Evolutionary conservation across 2,329 filamentous ascomycete genomes (phyloP).

Genomic region (Xylaria sp.): DNA sequence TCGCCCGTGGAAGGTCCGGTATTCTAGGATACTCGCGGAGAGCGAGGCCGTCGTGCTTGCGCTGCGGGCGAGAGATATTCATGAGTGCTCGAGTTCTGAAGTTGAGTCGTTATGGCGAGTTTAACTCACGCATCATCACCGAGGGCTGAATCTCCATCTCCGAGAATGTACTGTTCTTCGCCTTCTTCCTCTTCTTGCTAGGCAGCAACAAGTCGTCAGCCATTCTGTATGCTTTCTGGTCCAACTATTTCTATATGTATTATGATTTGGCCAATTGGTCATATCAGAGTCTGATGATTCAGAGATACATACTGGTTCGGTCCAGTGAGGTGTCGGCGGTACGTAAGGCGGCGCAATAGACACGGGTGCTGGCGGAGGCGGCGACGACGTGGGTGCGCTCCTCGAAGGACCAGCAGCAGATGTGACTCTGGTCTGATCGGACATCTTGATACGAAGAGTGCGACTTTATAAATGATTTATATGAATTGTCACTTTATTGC

Average conservation of each 20-base stretch:
- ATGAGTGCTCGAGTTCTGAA: background rate
- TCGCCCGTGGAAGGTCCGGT: slow-evolving; percentile 29
- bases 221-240: background rate
- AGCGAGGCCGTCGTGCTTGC: slow-evolving; percentile 28
- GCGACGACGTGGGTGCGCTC: background rate
- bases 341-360: slow-evolving; percentile 6
- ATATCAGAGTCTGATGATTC: background rate
- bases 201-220: slow-evolving; percentile 9
- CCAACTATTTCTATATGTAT: background rate
- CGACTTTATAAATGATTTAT: background rate
- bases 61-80: slow-evolving; percentile 6
- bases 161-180: slow-evolving; percentile 14
- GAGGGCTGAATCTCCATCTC: slow-evolving; percentile 26
- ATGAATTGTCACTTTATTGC: background rate
- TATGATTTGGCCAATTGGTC: background rate
- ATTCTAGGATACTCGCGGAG: slow-evolving; percentile 30
- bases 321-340: slow-evolving; percentile 17
- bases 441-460: background rate
- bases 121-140: slow-evolving; percentile 27
- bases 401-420: slow-evolving; percentile 1
- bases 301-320: slow-evolving; percentile 15
- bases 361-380: slow-evolving; percentile 10
- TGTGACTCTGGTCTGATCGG: background rate
- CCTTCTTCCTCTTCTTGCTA: slow-evolving; percentile 20
- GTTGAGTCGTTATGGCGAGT: background rate